Evolutionary conservation across 352 stramenopile species (phyloP), one percentile per base, ranked within the genome.

Genomic region (Detonula confervacea): DNA sequence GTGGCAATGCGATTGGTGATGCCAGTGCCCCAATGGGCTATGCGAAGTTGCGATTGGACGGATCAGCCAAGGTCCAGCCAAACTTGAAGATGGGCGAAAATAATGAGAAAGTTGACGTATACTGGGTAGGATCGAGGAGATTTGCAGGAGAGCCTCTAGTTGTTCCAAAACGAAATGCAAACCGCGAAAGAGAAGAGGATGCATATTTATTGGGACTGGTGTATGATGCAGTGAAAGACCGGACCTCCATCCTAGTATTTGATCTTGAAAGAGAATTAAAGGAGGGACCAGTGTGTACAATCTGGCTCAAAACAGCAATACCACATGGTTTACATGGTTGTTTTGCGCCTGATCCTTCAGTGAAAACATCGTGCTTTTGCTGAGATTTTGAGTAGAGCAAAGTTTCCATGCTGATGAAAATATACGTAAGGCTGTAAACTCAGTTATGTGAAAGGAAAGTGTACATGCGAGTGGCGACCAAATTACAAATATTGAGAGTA

Each of bases 261-360:
- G 83, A 90, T 69, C 44, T 90, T 16, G 66, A 87, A 44, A 61
- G 37, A 65, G 56, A 86, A 16, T 73, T 90, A 49, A 79, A 67
- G 44, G 68, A 86, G 18, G 83, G 83, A n/a, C 83, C 83, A 22
- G 80, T 90, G 0, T 52, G 25, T 11, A 86, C 66, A 11, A 24
- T 87, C 39, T 90, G 77, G 71, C 55, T 87, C 6, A 84, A 88
- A 64, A 74, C 70, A 14, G 46, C 61, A 29, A 24, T 90, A 0
- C 83, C 83, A 20, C 79, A 88, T 71, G 83, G 83, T 11, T 60
- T 90, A 14, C 83, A 90, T 67, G 83, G 83, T 35, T 90, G 80
- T 30, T 90, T 90, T 68, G 66, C 67, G 18, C 49, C 55, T 24
- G 73, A 77, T 62, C 7, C 33, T 65, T 68, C 63, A 20, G 73